Base-by-base conservation (phyloP, 768 basidiomycete species). In the Thelephora aurantiotincta region DNA sequence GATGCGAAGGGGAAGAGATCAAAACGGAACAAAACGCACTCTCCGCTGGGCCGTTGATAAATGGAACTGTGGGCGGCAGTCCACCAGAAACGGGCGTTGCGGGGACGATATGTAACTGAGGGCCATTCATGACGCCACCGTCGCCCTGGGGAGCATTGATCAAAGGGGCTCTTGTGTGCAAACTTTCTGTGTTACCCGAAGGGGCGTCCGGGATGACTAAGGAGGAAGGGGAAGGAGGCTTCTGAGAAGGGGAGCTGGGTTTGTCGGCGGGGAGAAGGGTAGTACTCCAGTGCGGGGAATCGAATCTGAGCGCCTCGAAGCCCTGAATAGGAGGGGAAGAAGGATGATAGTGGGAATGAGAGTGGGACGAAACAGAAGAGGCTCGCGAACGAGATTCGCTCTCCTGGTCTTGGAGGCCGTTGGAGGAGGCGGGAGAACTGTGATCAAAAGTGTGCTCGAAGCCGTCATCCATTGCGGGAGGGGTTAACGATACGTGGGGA, bases 41-140 rank as follows among this genome's bases (percentile, higher is more conserved):
- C 65, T 75, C 74, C 53, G 51, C 70, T 60, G 53, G 73, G 60
- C 69, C 66, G 33, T 67, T 64, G 53, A 73, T 72, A 67, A 79
- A 82, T 35, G 73, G 69, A 34, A 65, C 70, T 35, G 66, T 59
- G 50, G 71, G 68, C 9, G 65, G 63, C 34, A 65, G 65, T 18
- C 75, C 78, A 38, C 78, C 80, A 50, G 73, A 75, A 48, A 90
- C 70, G 6, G 87, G 87, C 2, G 87, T 90, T 18, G 86, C 83
- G 36, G 87, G 87, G 6, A 88, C 84, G 51, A 90, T 80, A 57
- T 86, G 77, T 51, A 90, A 70, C 45, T 73, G 73, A 0, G 82
- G 84, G 0, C 80, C 77, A 7, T 64, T 59, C 44, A 67, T 62
- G 47, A 64, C 62, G 23, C 66, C 65, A 34, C 72, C 74, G 47